phyloP scores from a whole-genome alignment of 768 basidiomycete species.

The Fistulinella prunicolor region DNA sequence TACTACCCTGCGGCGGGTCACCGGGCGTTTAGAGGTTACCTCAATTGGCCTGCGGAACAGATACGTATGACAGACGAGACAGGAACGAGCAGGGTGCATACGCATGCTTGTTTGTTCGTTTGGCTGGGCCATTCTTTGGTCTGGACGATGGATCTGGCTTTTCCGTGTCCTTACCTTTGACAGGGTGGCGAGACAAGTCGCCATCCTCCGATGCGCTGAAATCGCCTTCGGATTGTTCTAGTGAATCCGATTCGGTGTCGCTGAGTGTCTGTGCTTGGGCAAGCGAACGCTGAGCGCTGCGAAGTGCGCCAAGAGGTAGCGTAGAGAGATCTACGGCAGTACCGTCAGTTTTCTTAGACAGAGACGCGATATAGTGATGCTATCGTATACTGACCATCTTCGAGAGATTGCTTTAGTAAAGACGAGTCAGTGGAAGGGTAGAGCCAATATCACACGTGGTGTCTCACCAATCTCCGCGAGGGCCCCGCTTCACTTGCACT shows the following conservation, averaged over 20 bases:
- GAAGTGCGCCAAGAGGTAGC: slow-evolving; percentile 61
- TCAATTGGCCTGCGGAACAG: slow-evolving; percentile 61
- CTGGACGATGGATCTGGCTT: slow-evolving; percentile 40
- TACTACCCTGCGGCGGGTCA: slow-evolving; percentile 66
- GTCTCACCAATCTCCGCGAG: slow-evolving; percentile 18
- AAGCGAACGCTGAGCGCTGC: slow-evolving; percentile 61
- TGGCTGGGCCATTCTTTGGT: slow-evolving; percentile 47
- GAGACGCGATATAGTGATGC: background rate
- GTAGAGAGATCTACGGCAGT: slow-evolving; percentile 48
- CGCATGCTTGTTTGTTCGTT: slow-evolving; percentile 84
- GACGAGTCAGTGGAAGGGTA: background rate
- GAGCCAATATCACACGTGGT: background rate
- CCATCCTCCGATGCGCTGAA: slow-evolving; percentile 10
- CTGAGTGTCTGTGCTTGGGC: slow-evolving; percentile 39
- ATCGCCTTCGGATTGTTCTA: slow-evolving; percentile 18
- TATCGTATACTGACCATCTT: slow-evolving; percentile 21
- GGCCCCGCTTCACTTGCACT: slow-evolving; percentile 2
- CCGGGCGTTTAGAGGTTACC: slow-evolving; percentile 80
- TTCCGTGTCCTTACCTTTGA: slow-evolving; percentile 33
- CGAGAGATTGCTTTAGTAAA: slow-evolving; percentile 24
- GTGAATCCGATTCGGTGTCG: slow-evolving; percentile 38
- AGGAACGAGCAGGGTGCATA: slow-evolving; percentile 40
- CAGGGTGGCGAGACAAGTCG: slow-evolving; percentile 3
- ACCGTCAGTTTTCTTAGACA: slow-evolving; percentile 5
- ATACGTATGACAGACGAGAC: background rate